Percentiles rank a stretch among this genome's conserved stretches.
phyloP scores from a whole-genome alignment of 2,329 filamentous ascomycete species.

The Amauroascus niger region DNA sequence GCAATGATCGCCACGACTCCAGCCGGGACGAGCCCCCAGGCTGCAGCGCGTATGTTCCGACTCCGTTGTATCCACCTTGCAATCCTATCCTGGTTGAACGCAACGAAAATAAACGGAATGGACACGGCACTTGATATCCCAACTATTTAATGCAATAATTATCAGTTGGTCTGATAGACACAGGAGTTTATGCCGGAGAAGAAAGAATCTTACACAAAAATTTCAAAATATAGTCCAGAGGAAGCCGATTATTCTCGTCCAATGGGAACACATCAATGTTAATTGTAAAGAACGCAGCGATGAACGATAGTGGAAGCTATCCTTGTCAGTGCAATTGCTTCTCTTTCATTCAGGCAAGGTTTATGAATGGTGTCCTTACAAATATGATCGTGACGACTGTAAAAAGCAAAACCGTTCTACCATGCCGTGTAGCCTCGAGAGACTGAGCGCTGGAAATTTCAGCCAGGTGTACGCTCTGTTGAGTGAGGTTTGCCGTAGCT shows the following conservation, averaged over 20 bases:
- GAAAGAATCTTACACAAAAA: neutral
- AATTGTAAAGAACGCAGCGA: neutral
- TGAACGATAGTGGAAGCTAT: neutral
- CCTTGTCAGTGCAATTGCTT: neutral
- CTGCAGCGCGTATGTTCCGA: neutral
- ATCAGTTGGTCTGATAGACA: neutral
- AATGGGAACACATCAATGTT: neutral
- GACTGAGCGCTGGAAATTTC: neutral
- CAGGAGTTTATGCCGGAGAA: neutral
- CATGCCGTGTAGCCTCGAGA: neutral
- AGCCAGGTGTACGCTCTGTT: neutral
- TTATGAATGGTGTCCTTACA: neutral
- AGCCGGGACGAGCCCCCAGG: neutral
- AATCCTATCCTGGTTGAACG: slow-evolving; percentile 12
- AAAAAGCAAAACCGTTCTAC: neutral
- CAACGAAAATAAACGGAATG: slow-evolving; percentile 11
- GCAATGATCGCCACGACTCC: slow-evolving; percentile 5
- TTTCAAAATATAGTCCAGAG: neutral
- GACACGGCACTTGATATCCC: slow-evolving; percentile 12
- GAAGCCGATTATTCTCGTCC: neutral
- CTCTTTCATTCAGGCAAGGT: neutral
- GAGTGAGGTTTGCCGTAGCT: neutral
- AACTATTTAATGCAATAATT: neutral
- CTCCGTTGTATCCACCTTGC: slow-evolving; percentile 6
- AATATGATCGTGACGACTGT: neutral